phyloP scores from a whole-genome alignment of 495 filamentous ascomycete species.

The Aspergillus cavernicola region DNA sequence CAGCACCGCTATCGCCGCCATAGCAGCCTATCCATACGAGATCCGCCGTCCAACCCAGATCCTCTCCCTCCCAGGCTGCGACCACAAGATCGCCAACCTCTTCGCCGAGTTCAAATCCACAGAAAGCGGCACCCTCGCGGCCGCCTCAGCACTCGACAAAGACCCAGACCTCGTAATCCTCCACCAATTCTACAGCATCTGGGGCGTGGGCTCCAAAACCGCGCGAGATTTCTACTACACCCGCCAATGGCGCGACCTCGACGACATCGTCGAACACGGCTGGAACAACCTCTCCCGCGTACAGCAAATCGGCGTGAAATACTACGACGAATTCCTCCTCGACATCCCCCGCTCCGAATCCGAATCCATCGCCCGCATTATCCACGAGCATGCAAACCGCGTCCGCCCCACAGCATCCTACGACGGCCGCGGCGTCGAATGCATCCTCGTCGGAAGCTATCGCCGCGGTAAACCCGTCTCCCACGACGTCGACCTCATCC shows the following conservation, averaged over 20 bases:
- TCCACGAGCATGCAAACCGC: constrained; percentile 60
- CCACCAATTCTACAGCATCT: constrained; percentile 72
- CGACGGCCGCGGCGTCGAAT: constrained; percentile 51
- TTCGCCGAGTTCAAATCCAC: constrained; percentile 71
- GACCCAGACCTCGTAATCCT: constrained; percentile 63
- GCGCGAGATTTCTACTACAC: constrained; percentile 79
- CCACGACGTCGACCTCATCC: constrained; percentile 82
- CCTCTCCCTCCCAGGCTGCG: constrained; percentile 71
- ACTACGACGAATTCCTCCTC: constrained; percentile 77
- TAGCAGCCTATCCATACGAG: constrained; percentile 76
- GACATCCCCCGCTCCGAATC: constrained; percentile 72
- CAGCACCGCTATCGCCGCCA: constrained; percentile 74
- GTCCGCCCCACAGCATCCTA: constrained; percentile 31
- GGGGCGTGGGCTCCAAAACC: constrained; percentile 82
- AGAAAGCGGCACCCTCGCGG: constrained; percentile 50
- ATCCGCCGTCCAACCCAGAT: constrained; percentile 58
- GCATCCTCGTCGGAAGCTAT: constrained; percentile 79
- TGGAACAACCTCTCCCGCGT: constrained; percentile 72
- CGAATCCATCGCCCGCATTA: constrained; percentile 58
- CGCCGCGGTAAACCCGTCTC: constrained; percentile 70
- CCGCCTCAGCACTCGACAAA: constrained; percentile 59
- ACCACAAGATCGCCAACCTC: constrained; percentile 71
- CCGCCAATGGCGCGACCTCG: constrained; percentile 69
- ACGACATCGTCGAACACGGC: constrained; percentile 80
- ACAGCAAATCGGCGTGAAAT: constrained; percentile 96